A percentile compares a stretch with the other conserved stretches of the same genome.
phyloP scores from a whole-genome alignment of 805 yeast genomes.

The Zygosaccharomyces siamensis region DNA sequence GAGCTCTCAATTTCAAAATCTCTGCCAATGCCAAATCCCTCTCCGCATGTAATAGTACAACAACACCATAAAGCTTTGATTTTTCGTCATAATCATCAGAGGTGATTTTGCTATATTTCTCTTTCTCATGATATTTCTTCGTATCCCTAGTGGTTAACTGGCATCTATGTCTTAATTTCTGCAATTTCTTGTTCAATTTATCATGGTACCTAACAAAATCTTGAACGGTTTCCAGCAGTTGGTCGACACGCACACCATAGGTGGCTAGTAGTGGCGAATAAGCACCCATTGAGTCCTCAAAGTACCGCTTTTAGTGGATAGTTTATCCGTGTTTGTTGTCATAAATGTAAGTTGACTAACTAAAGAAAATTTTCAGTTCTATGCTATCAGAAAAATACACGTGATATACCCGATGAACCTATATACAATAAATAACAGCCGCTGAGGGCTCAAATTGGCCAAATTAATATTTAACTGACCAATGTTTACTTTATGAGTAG shows the following conservation, averaged over 20 bases:
- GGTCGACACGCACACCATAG: constrained; percentile 51
- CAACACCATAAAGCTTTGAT: constrained; percentile 45
- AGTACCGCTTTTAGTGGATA: neutral
- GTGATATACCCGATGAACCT: neutral
- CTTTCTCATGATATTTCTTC: constrained; percentile 50
- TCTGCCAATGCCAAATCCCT: constrained; percentile 47
- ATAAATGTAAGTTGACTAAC: neutral
- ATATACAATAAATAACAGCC: neutral
- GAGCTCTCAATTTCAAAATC: constrained; percentile 28
- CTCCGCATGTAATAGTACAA: constrained; percentile 68
- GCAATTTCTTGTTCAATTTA: constrained; percentile 54
- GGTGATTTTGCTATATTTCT: constrained; percentile 44
- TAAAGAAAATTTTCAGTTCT: neutral
- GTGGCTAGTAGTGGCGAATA: constrained; percentile 37
- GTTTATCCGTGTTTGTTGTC: neutral
- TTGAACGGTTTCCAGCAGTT: constrained; percentile 57
- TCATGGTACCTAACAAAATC: constrained; percentile 69
- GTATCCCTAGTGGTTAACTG: constrained; percentile 63
- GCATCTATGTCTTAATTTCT: constrained; percentile 60
- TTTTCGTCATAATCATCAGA: constrained; percentile 48
- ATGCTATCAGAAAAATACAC: neutral
- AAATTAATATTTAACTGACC: neutral
- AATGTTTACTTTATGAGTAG: too few relatives aligned
- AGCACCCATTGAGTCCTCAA: constrained; percentile 14
- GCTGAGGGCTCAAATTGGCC: neutral